phyloP scores from a whole-genome alignment of 176 grass and related monocot genomes.

The Alopecurus myosuroides region DNA sequence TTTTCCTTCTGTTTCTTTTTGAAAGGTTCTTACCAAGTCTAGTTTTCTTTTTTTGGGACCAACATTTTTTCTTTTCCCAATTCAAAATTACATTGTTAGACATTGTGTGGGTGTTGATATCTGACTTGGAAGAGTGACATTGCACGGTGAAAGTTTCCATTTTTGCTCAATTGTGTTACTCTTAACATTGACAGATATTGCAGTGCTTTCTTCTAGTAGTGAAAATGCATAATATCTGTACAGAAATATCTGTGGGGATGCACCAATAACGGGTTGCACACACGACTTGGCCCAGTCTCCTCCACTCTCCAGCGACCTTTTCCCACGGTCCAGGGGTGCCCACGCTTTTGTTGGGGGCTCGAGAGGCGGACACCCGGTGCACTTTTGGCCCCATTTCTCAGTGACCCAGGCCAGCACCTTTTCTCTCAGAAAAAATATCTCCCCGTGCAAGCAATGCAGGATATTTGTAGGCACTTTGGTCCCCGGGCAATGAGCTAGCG shows the following conservation, averaged over 20 bases:
- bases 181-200: not conserved
- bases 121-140: not conserved
- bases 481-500: not conserved
- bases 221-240: not conserved
- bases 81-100: not conserved
- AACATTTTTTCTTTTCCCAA: not conserved
- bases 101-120: not conserved
- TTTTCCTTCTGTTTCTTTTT: no score
- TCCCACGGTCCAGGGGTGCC: slow-evolving; percentile 21
- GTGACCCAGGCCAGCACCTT: not conserved
- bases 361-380: not conserved
- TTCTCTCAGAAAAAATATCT: slow-evolving; percentile 17
- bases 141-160: not conserved
- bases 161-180: not conserved
- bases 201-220: not conserved
- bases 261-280: not conserved
- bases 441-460: not conserved
- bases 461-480: slow-evolving; percentile 27
- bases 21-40: slow-evolving; percentile 22
- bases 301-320: slow-evolving; percentile 6
- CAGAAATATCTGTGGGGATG: not conserved
- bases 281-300: slow-evolving; percentile 7
- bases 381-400: slow-evolving; percentile 31
- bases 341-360: not conserved
- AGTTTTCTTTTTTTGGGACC: slow-evolving; percentile 15